Evolutionary conservation across 2,329 filamentous ascomycete species (phyloP), one percentile per base, ranked within the genome.

Genomic region (Colletotrichum costaricense): DNA sequence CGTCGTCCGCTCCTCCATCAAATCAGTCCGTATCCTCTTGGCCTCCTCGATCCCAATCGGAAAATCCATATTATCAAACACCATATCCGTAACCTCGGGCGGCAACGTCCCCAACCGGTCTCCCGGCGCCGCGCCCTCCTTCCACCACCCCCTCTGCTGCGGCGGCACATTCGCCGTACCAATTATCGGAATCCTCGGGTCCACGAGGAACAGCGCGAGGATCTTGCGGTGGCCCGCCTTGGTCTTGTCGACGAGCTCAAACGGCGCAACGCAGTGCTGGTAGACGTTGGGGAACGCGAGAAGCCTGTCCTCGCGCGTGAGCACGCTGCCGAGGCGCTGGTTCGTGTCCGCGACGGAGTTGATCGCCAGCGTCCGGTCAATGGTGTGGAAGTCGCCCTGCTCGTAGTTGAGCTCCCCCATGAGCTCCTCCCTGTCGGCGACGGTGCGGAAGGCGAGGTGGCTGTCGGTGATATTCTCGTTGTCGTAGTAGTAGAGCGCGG

Each of bases 401-500:
- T 81, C 64, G 67, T 82, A 79, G 63, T 74, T 19, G 2, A 83
- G 76, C 0, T 77, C 55, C 46, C 71, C 54, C 1, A 26, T 28
- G 3, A 83, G 60, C 0, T 81, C 76, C 57, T 83, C 76, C n/a
- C 60, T 30, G 33, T 84, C 77, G 16, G 84, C 77, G 0, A 77
- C 72, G 19, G 87, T 87, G 9, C 82, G 86, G 77, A 93, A 91
- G 4, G 81, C 80, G 5, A 93, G 83, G 5, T 76, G 77, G 59
- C 84, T 85, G 1, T 87, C 83, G 0, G 87, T 88, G 63, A 93
- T 87, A 78, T 94, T 94, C 0, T 90, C 86, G 58, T 79, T 82
- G 72, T 91, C 88, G 75, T 90, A 90, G 79, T 91, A 91, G 80
- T 91, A 91, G 22, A 93, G 81, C 0, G 91, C 88, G 0, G 90